Conservation (phyloP, 2,329 filamentous ascomycete genomes). For the Trichoderma lentiforme region DNA sequence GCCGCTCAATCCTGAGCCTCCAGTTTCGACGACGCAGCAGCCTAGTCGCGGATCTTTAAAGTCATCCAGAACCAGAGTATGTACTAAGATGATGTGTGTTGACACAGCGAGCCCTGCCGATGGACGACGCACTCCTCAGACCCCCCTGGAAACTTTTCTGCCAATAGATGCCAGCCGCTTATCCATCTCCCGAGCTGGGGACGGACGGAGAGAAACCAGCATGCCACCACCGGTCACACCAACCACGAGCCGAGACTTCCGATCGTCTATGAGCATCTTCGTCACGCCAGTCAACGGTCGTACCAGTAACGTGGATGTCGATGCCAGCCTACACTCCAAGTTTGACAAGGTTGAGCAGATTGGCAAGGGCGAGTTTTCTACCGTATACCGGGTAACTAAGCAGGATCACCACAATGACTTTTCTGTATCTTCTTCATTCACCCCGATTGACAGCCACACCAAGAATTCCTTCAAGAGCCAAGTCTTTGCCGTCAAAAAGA, state of each 20-base stretch:
- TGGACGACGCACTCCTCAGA: constrained; percentile 65
- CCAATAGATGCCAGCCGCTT: constrained; percentile 78
- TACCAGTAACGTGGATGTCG: constrained; percentile 65
- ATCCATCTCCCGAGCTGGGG: constrained; percentile 67
- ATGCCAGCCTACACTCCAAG: constrained; percentile 67
- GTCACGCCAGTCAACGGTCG: constrained; percentile 69
- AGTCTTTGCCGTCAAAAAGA: constrained; percentile 93
- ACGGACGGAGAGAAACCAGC: constrained; percentile 33
- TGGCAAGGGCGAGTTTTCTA: constrained; percentile 89
- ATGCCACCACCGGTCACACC: constrained; percentile 71
- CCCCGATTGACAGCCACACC: constrained; percentile 46
- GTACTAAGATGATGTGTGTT: constrained; percentile 49
- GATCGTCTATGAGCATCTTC: constrained; percentile 51
- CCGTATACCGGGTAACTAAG: constrained; percentile 75
- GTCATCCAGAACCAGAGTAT: constrained; percentile 35
- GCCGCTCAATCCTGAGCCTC: constrained; percentile 31
- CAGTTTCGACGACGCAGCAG: constrained; percentile 8
- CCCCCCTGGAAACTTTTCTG: constrained; percentile 70
- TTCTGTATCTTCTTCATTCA: constrained; percentile 43
- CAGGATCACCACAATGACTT: constrained; percentile 32
- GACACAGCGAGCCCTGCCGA: constrained; percentile 61
- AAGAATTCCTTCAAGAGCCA: constrained; percentile 52
- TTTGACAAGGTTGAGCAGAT: constrained; percentile 80
- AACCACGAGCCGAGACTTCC: constrained; percentile 57
- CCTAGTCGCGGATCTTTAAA: constrained; percentile 21